Conservation (phyloP, 352 stramenopile genomes). For the Globisporangium radiosum region DNA sequence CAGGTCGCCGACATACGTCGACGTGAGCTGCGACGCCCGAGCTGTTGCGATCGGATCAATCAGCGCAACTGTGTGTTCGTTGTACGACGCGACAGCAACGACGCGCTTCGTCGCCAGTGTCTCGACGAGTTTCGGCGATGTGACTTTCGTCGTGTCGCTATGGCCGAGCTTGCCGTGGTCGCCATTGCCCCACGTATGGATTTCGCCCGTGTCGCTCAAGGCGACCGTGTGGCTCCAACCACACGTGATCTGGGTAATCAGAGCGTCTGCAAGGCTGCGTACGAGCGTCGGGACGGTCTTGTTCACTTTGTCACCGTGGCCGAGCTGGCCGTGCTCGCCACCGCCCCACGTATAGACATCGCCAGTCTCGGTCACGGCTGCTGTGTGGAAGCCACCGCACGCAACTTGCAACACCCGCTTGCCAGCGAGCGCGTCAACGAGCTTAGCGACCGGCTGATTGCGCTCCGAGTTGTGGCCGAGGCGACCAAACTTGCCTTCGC, state of each 20-base stretch:
- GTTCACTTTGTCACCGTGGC: conserved; percentile 95
- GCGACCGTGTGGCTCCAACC: conserved; percentile 95
- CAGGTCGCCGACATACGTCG: conserved; percentile 88
- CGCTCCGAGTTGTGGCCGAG: conserved; percentile 81
- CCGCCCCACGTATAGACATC: conserved; percentile 88
- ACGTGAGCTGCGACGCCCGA: conserved; percentile 74
- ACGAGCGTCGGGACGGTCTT: conserved; percentile 91
- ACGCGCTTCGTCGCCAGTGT: conserved; percentile 89
- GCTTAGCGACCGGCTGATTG: conserved; percentile 68
- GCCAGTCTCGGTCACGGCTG: conserved; percentile 77
- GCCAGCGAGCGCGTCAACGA: conserved; percentile 60
- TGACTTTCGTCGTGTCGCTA: conserved; percentile 92
- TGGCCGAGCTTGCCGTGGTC: conserved; percentile 94
- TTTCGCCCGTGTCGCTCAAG: conserved; percentile 87
- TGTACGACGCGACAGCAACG: conserved; percentile 96
- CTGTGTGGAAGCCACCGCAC: conserved; percentile 85
- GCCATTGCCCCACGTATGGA: conserved; percentile 93
- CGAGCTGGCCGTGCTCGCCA: conserved; percentile 93
- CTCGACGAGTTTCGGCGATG: conserved; percentile 90
- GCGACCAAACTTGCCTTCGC: conserved; percentile 88
- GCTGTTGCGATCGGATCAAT: conserved; percentile 76
- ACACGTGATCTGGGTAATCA: conserved; percentile 94
- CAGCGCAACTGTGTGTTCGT: conserved; percentile 94
- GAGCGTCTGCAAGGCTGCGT: conserved; percentile 79
- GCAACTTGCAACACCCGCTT: conserved; percentile 85